Conservation (phyloP, 1,284 basidiomycete species). For the Cutaneotrichosporon cavernicola region DNA sequence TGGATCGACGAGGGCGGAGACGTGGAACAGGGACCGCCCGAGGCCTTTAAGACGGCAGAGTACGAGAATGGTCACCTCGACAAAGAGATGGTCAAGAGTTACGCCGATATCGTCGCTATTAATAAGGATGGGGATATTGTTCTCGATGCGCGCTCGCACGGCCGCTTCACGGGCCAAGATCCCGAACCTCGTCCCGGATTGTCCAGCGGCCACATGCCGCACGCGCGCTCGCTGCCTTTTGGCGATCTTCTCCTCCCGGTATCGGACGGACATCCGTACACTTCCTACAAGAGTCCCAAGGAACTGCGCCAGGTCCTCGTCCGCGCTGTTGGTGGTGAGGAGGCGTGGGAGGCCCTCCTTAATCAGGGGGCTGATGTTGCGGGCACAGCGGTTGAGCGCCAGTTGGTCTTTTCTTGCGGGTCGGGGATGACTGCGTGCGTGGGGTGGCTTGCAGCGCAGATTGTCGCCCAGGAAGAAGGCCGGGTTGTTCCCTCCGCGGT, state of each 20-base stretch:
- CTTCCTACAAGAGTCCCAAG: conserved; percentile 61
- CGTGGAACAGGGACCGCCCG: conserved; percentile 57
- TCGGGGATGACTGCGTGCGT: conserved; percentile 96
- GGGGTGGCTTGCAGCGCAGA: conserved; percentile 77
- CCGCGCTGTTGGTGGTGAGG: conserved; percentile 53
- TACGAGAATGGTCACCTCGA: conserved; percentile 50
- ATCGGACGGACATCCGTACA: conserved; percentile 46
- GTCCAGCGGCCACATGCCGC: conserved; percentile 88
- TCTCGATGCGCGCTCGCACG: conserved; percentile 79
- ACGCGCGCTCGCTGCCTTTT: conserved; percentile 83
- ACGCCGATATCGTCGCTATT: conserved; percentile 76
- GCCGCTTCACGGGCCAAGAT: conserved; percentile 75
- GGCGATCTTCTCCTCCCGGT: conserved; percentile 62
- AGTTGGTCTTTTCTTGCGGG: conserved; percentile 75
- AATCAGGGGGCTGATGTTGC: conserved; percentile 53
- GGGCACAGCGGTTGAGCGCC: conserved; percentile 54
- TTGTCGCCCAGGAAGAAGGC: conserved; percentile 78
- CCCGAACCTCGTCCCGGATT: conserved; percentile 88
- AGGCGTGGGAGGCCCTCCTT: conserved; percentile 58
- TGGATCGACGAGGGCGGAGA: conserved; percentile 73
- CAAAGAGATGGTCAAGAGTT: conserved; percentile 62
- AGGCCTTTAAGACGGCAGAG: conserved; percentile 4
- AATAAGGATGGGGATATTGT: conserved; percentile 62
- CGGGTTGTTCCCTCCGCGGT: conserved; percentile 44
- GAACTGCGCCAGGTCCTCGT: conserved; percentile 61